Conservation (phyloP, 116 monocot species). For the Trichopus zeylanicus region DNA sequence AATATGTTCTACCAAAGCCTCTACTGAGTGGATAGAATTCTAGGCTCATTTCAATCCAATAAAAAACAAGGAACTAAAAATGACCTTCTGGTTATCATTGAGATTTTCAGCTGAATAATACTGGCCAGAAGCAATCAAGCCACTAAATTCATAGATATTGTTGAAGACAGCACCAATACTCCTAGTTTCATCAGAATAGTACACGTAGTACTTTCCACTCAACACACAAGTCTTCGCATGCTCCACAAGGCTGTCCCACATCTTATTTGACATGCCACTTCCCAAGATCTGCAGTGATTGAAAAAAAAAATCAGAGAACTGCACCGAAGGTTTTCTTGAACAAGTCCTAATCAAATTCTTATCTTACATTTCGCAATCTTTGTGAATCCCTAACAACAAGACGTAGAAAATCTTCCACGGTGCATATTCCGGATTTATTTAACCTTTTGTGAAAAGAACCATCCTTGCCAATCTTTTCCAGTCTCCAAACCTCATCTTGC, state of each 20-base stretch:
- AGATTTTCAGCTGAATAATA: constrained; percentile 67
- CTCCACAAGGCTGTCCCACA: constrained; percentile 97
- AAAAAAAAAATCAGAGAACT: no score
- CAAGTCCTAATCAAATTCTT: no score
- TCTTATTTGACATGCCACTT: no score
- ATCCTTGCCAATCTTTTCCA: constrained; percentile 95
- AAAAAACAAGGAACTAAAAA: no score
- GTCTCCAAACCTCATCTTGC: constrained; percentile 87
- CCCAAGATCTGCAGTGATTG: constrained; percentile 63
- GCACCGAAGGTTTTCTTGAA: no score
- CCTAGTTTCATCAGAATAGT: constrained; percentile 64
- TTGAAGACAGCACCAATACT: constrained; percentile 78
- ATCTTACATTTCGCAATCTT: constrained; percentile 61
- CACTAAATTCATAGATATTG: constrained; percentile 77
- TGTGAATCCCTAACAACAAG: constrained; percentile 55
- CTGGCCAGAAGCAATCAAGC: constrained; percentile 57
- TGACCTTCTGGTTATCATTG: constrained; percentile 65
- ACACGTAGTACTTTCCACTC: constrained; percentile 79
- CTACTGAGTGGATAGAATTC: no score
- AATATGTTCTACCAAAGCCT: no score
- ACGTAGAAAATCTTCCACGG: constrained; percentile 79
- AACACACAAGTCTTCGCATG: constrained; percentile 95
- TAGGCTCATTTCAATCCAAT: no score
- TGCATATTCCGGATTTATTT: constrained; percentile 43
- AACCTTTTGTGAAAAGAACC: constrained; percentile 82